Base-by-base conservation (phyloP, 805 yeast genomes). In the Saccharomycopsis babjevae region DNA sequence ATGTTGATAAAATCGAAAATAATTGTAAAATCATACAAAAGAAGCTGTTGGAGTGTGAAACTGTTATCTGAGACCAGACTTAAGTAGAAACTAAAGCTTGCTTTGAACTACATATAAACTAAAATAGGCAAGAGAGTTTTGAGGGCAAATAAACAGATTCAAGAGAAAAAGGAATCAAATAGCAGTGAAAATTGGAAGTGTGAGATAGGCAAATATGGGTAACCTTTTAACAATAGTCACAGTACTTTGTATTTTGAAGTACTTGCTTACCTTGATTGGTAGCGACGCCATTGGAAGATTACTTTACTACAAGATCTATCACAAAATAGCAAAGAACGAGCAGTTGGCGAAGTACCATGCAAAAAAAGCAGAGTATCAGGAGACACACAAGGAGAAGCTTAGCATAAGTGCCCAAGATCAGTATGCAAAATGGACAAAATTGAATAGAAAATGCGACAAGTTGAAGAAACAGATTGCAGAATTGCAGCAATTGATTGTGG, bases 341-440 rank as follows among this genome's bases (percentile, higher is more conserved):
- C 54, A 34, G 13, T 60, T 39, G 40, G 20, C 34, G 38, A 38
- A 52, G 18, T 36, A 58, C n/a, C 65, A 58, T 15, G 18, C 15
- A 3, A 13, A n/a, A 20, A 57, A 42, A 36, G 34, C 54, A 8
- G 64, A 63, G 50, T 50, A 58, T 6, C 50, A 55, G 7, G 39
- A 39, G 11, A 54, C 59, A 5, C 76, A 80, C 66, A 76, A 74
- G 15, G 82, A 84, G 66, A 80, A 90, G 63, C 76, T 82, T 36
- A 64, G 77, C 1, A 81, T 91, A 10, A 82, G 89, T 60, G 93
- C 97, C 1, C 97, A 93, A 72, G 97, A 94, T 70, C 85, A 94
- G 68, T 94, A 93, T 71, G 97, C 97, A 34, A 85, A 82, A 68
- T 94, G 98, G 98, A 96, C 97, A 1, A 90, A 90, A 71, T 77